Conservation (phyloP, 768 basidiomycete genomes). For the Artomyces pyxidatus region DNA sequence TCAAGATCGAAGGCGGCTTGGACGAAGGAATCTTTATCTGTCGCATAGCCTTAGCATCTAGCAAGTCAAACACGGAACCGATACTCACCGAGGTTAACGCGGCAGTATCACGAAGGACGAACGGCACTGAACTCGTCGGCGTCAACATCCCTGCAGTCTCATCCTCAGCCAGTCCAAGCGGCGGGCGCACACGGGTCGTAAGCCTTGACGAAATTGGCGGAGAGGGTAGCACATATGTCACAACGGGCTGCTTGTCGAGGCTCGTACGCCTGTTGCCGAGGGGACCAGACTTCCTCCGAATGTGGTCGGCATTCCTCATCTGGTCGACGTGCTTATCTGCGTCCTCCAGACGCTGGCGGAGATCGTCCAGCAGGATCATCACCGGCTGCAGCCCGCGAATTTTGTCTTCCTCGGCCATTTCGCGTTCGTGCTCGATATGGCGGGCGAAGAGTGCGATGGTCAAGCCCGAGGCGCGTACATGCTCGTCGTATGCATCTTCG, state of each 20-base stretch:
- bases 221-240: not conserved
- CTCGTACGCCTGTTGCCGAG: too few species aligned
- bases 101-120: not conserved
- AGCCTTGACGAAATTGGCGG: not conserved
- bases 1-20: too few species aligned
- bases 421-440: not conserved
- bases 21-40: too few species aligned
- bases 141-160: not conserved
- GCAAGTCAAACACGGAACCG: not conserved
- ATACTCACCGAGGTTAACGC: not conserved
- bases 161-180: not conserved
- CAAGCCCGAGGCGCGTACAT: not conserved
- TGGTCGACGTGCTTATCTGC: conserved; percentile 1
- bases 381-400: not conserved
- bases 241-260: too few species aligned
- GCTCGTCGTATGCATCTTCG: not conserved
- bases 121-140: not conserved
- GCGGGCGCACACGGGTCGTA: not conserved
- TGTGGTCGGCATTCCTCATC: not conserved
- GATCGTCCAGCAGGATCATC: not conserved
- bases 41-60: not conserved
- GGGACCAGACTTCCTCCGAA: not conserved
- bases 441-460: not conserved
- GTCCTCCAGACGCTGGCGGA: not conserved
- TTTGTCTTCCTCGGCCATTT: not conserved